phyloP scores from a whole-genome alignment of 1,284 basidiomycete species.

The Austroboletus niveus region DNA sequence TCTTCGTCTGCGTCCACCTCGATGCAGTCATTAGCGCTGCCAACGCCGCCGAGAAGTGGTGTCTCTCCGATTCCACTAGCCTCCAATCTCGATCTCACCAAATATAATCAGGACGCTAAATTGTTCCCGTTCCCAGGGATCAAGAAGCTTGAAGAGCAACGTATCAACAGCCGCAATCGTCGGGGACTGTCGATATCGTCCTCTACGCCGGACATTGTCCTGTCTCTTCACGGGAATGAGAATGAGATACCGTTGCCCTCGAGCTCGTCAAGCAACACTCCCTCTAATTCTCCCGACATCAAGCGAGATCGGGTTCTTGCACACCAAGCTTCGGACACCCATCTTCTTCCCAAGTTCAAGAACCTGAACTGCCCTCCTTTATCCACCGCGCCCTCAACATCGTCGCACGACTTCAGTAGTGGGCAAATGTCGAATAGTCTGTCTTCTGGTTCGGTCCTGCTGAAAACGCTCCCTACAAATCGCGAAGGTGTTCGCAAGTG shows the following conservation, averaged over 20 bases:
- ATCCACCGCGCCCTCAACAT: conserved; percentile 43
- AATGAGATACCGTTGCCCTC: conserved; percentile 42
- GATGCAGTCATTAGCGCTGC: conserved; percentile 56
- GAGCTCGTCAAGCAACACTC: conserved; percentile 48
- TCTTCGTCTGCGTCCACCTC: conserved; percentile 65
- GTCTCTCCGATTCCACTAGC: conserved; percentile 70
- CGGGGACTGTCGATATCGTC: conserved; percentile 50
- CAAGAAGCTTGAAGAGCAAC: conserved; percentile 70
- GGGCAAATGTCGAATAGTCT: conserved; percentile 37
- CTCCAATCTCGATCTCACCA: conserved; percentile 54
- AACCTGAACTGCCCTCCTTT: conserved; percentile 39
- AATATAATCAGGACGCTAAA: conserved; percentile 72
- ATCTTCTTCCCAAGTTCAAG: conserved; percentile 54
- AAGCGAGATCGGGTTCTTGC: conserved; percentile 59
- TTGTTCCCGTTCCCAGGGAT: conserved; percentile 89
- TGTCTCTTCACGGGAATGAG: conserved; percentile 46
- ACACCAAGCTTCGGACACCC: conserved; percentile 67
- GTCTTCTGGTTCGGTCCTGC: conserved; percentile 37
- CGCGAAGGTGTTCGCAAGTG: conserved; percentile 75
- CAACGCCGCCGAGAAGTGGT: conserved; percentile 50
- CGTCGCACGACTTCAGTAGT: conserved; percentile 47
- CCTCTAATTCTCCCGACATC: conserved; percentile 50
- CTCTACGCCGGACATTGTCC: conserved; percentile 61
- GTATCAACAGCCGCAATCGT: conserved; percentile 50
- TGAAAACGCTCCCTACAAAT: conserved; percentile 63